These are phyloP conservation scores for Sphagnum tenellum DNA, from an alignment of 225 moss, liverwort and hornwort species.

Conservation along the genomic window DNA sequence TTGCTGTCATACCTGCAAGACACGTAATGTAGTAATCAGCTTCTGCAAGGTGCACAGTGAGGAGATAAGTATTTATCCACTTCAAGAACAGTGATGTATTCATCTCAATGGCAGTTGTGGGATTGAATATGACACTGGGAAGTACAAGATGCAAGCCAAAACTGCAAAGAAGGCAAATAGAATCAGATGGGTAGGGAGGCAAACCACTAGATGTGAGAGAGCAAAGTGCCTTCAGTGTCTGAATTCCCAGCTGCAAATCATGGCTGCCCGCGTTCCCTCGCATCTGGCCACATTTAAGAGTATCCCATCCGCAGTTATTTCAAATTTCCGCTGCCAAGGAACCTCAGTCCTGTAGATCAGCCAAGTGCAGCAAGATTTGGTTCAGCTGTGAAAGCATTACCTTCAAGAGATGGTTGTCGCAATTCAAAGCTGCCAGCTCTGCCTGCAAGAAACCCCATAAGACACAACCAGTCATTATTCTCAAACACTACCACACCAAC, in stretches of 20 bases:
- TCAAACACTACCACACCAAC: too few species aligned
- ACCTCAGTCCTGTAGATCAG: too few species aligned
- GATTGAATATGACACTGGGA: too few species aligned
- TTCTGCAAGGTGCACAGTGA: too few species aligned
- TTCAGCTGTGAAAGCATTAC: not conserved
- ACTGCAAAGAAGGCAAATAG: not conserved
- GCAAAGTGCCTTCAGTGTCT: not conserved
- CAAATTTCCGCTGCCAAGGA: too few species aligned
- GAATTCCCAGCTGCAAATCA: slow-evolving; percentile 2
- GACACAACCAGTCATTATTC: too few species aligned
- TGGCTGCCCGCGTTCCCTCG: slow-evolving; percentile 5
- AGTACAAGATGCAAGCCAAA: too few species aligned
- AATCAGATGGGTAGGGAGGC: not conserved
- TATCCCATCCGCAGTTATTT: not conserved
- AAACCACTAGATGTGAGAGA: not conserved
- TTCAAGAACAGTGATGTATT: too few species aligned
- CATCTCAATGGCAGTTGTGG: too few species aligned
- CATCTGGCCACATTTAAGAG: not conserved
- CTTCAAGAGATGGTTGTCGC: slow-evolving; percentile 2
- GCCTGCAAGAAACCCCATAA: not conserved
- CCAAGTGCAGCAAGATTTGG: too few species aligned
- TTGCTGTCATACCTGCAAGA: slow-evolving; percentile 25
- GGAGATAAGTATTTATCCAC: too few species aligned
- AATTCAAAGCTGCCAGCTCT: not conserved
- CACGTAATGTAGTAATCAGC: too few species aligned